Conservation (phyloP, 2,329 filamentous ascomycete species). For the Exophiala viscosa region DNA sequence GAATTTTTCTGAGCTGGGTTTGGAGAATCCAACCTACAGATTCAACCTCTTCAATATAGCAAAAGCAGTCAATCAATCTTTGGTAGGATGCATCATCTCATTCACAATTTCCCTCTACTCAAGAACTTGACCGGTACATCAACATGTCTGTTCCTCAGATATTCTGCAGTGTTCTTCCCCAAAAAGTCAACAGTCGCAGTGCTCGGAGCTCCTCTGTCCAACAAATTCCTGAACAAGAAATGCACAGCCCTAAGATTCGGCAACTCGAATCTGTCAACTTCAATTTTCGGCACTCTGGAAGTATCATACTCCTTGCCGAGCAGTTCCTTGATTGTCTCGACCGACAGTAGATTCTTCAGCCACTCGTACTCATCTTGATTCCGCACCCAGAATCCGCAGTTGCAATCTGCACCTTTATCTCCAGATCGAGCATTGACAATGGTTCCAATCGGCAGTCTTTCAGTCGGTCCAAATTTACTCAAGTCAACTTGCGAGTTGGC, state of each 20-base stretch:
- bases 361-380: conserved; percentile 32
- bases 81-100: no score
- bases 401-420: conserved; percentile 36
- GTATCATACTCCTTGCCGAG: conserved; percentile 39
- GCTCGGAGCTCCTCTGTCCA: conserved; percentile 37
- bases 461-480: conserved; percentile 31
- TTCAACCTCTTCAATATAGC: no score
- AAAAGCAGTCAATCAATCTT: no score
- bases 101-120: conserved; percentile 18
- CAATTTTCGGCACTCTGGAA: conserved; percentile 24
- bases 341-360: conserved; percentile 29
- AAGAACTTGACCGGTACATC: conserved; percentile 37
- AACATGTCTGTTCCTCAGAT: conserved; percentile 35
- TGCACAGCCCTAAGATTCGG: conserved; percentile 40
- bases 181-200: conserved; percentile 38
- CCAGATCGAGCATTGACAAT: conserved; percentile 36
- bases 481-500: conserved; percentile 25
- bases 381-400: conserved; percentile 37
- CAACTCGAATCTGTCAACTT: conserved; percentile 48
- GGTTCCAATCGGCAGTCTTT: conserved; percentile 31
- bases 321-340: conserved; percentile 28
- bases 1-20: no score
- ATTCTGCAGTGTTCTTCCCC: conserved; percentile 41
- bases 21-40: no score
- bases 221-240: conserved; percentile 38